phyloP scores from a whole-genome alignment of 495 filamentous ascomycete genomes.

The Cetradonia linearis region DNA sequence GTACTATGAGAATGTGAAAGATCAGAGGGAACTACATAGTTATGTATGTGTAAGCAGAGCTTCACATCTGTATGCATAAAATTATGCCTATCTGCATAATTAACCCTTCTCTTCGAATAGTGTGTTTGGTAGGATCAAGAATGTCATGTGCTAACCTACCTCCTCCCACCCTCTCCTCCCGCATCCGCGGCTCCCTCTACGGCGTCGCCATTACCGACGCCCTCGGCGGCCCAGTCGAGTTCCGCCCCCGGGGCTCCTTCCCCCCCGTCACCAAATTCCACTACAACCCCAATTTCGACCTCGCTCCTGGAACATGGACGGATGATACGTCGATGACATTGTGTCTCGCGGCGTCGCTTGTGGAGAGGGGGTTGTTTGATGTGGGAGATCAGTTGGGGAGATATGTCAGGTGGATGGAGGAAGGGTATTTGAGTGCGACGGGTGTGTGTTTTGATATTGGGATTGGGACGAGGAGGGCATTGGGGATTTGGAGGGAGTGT shows the following conservation, averaged over 20 bases:
- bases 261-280: slow-evolving; percentile 28
- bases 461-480: slow-evolving; percentile 28
- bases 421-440: slow-evolving; percentile 34
- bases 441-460: slow-evolving; percentile 36
- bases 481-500: slow-evolving; percentile 29
- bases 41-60: too few species aligned
- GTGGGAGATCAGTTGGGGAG: slow-evolving; percentile 28
- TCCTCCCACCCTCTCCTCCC: slow-evolving; percentile 17
- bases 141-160: not conserved
- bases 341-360: slow-evolving; percentile 36
- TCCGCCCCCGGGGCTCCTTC: slow-evolving; percentile 32
- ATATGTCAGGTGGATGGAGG: slow-evolving; percentile 32
- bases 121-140: too few species aligned
- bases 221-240: slow-evolving; percentile 40
- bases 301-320: slow-evolving; percentile 34
- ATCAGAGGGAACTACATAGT: too few species aligned
- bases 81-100: too few species aligned
- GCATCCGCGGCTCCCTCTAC: slow-evolving; percentile 35
- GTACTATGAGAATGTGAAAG: not conserved
- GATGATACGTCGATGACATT: slow-evolving; percentile 42
- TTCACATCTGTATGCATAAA: too few species aligned
- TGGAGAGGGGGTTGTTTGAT: slow-evolving; percentile 28
- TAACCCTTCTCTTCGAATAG: too few species aligned
- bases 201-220: slow-evolving; percentile 39
- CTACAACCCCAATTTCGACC: slow-evolving; percentile 24